Conservation (phyloP, 306 rosid genomes). For the Castanea crenata region DNA sequence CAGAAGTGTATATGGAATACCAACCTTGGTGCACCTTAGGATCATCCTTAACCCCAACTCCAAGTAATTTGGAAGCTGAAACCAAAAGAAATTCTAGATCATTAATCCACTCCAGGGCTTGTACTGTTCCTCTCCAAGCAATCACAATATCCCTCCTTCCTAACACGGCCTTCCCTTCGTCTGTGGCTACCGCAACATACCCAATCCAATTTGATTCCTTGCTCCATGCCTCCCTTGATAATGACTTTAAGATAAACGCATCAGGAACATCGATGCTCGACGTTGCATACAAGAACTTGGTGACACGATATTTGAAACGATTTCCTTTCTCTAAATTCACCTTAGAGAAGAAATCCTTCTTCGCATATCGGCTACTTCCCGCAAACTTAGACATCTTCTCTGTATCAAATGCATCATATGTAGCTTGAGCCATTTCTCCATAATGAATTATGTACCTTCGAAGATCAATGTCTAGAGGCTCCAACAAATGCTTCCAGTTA, state of each 20-base stretch:
- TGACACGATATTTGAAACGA: conserved; percentile 46
- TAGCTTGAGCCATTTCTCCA: conserved; percentile 63
- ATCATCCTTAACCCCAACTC: conserved; percentile 31
- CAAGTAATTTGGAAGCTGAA: conserved; percentile 43
- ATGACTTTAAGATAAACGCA: conserved; percentile 59
- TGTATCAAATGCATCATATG: conserved; percentile 65
- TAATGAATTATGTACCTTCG: conserved; percentile 58
- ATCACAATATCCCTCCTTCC: conserved; percentile 89
- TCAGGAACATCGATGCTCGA: conserved; percentile 58
- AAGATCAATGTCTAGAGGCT: conserved; percentile 69
- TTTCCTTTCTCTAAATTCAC: conserved; percentile 45
- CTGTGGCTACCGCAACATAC: conserved; percentile 72
- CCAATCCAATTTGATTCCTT: conserved; percentile 95
- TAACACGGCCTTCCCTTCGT: conserved; percentile 57
- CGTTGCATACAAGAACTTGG: conserved; percentile 65
- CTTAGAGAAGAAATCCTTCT: conserved; percentile 48
- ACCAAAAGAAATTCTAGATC: conserved; percentile 43
- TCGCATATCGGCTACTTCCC: conserved; percentile 45
- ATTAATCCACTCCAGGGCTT: conserved; percentile 67
- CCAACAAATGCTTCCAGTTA: conserved; percentile 53
- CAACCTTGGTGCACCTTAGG: conserved; percentile 62
- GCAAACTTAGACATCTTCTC: conserved; percentile 52
- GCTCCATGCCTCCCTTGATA: conserved; percentile 93
- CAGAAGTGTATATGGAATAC: conserved; percentile 65
- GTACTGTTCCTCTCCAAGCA: conserved; percentile 85